phyloP scores from a whole-genome alignment of 805 yeast genomes.

The Candida sanyiensis region DNA sequence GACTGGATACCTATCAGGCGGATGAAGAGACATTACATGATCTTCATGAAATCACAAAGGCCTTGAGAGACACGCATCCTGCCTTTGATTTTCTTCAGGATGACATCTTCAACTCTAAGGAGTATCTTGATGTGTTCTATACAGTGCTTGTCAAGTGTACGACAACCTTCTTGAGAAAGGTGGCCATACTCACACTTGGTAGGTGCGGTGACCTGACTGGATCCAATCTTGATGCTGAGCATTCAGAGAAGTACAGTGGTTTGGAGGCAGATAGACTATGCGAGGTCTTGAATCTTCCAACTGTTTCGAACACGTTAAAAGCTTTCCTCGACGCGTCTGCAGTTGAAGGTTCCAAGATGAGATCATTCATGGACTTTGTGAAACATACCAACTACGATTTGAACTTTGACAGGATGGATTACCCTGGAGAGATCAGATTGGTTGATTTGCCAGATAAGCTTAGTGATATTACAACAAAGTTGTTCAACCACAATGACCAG shows the following conservation, averaged over 20 bases:
- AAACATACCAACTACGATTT: constrained; percentile 21
- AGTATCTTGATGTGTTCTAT: constrained; percentile 38
- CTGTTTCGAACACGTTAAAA: constrained; percentile 24
- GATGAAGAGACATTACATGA: constrained; percentile 10
- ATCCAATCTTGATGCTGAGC: constrained; percentile 17
- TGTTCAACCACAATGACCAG: constrained; percentile 41
- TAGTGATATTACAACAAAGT: constrained; percentile 61
- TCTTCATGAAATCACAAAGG: constrained; percentile 12
- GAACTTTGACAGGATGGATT: constrained; percentile 35
- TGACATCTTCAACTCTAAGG: constrained; percentile 18
- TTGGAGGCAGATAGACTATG: constrained; percentile 54
- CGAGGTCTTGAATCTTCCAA: constrained; percentile 42
- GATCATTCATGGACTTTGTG: constrained; percentile 16
- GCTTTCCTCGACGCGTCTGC: constrained; percentile 12
- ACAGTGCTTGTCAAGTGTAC: constrained; percentile 50
- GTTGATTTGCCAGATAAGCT: constrained; percentile 60
- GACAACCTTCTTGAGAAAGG: constrained; percentile 61
- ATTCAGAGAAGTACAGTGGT: constrained; percentile 3
- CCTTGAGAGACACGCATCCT: constrained; percentile 25
- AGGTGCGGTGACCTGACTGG: constrained; percentile 39
- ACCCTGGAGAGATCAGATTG: constrained; percentile 60
- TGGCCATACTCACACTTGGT: constrained; percentile 50
- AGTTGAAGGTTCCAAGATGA: constrained; percentile 24
- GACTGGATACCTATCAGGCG: constrained; percentile 28
- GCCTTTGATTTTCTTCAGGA: constrained; percentile 26